These are phyloP conservation scores for Plenodomus lindquistii DNA, from an alignment of 2,329 filamentous ascomycete species.

Conservation along the genomic window DNA sequence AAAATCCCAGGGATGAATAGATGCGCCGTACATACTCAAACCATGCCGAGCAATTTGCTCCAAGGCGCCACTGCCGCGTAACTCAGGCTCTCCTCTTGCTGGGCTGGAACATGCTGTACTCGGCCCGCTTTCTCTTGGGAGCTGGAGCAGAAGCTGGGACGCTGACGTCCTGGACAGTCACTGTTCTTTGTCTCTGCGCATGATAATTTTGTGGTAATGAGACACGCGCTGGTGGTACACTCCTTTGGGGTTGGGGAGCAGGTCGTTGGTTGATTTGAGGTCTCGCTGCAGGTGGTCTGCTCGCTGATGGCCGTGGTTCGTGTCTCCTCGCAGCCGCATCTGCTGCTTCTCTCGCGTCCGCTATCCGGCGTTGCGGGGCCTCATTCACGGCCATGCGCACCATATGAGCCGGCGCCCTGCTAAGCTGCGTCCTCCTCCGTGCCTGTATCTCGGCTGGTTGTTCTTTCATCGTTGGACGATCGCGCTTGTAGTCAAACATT, in stretches of 20 bases:
- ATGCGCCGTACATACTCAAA: not conserved
- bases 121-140: slow-evolving; percentile 22
- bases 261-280: slow-evolving; percentile 30
- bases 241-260: slow-evolving; percentile 17
- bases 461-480: slow-evolving; percentile 33
- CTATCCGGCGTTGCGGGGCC: slow-evolving; percentile 8
- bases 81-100: slow-evolving; percentile 12
- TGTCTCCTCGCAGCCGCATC: not conserved
- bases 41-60: not conserved
- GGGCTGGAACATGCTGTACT: slow-evolving; percentile 24
- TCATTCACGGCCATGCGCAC: slow-evolving; percentile 36
- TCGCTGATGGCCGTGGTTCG: slow-evolving; percentile 2
- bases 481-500: slow-evolving; percentile 39
- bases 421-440: slow-evolving; percentile 25
- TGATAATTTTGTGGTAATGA: slow-evolving; percentile 36
- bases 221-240: slow-evolving; percentile 18
- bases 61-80: not conserved
- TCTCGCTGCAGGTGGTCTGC: slow-evolving; percentile 1
- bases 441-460: slow-evolving; percentile 35
- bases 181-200: slow-evolving; percentile 27
- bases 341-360: not conserved
- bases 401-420: slow-evolving; percentile 35
- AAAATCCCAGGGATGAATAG: not conserved
- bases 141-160: slow-evolving; percentile 1
- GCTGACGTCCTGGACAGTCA: slow-evolving; percentile 10